A percentile compares a stretch with the other conserved stretches of the same genome.
These are phyloP conservation scores for Xylaria sp. DNA, from an alignment of 2,329 filamentous ascomycete genomes.

Conservation along the genomic window DNA sequence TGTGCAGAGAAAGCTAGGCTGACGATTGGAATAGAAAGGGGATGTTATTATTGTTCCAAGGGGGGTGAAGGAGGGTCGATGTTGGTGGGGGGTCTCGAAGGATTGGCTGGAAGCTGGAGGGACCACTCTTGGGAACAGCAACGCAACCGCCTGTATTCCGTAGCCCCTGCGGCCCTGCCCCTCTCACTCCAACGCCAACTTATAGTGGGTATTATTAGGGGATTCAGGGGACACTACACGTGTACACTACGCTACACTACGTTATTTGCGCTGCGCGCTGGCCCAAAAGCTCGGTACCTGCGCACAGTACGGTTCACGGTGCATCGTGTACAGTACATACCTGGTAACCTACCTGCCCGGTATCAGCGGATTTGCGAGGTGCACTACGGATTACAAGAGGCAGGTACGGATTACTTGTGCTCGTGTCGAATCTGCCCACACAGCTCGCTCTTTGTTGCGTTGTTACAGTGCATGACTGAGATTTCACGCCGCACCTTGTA, in stretches of 20 bases:
- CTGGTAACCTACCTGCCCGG: too few relatives aligned
- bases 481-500: too few relatives aligned
- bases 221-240: background rate
- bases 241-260: background rate
- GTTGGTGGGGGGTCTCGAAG: constrained; percentile 16
- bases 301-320: background rate
- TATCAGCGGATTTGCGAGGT: too few relatives aligned
- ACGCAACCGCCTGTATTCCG: constrained; percentile 3
- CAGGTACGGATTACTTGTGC: too few relatives aligned
- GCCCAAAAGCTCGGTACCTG: background rate
- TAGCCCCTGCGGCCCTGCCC: constrained; percentile 5
- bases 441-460: too few relatives aligned
- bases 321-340: too few relatives aligned
- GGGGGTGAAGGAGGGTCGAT: constrained; percentile 16
- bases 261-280: background rate
- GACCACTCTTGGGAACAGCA: constrained; percentile 7
- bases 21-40: constrained; percentile 16
- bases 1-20: constrained; percentile 13
- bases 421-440: too few relatives aligned
- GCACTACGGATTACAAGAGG: too few relatives aligned
- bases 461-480: too few relatives aligned
- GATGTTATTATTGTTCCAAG: constrained; percentile 17
- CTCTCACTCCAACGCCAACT: constrained; percentile 5
- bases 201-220: constrained; percentile 5
- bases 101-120: constrained; percentile 15